These are phyloP conservation scores for Solanum paucissectum DNA, from an alignment of 257 asterid species.

Conservation along the genomic window DNA sequence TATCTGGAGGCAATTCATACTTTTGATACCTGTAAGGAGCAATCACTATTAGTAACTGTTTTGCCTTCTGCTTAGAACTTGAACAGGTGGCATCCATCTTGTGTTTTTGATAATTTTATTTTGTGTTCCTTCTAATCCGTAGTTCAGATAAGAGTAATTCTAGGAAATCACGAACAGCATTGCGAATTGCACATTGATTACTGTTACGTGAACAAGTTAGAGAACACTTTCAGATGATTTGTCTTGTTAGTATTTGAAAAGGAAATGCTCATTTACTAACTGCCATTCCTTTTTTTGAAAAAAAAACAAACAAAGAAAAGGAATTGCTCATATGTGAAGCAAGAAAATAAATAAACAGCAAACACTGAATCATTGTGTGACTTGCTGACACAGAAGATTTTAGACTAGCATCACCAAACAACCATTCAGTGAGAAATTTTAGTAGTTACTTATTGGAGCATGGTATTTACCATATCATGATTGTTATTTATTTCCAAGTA, in stretches of 20 bases:
- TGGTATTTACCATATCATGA: not conserved
- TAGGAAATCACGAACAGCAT: not conserved
- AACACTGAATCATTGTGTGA: not conserved
- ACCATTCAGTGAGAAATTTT: not conserved
- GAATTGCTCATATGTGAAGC: not conserved
- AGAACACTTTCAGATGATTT: not conserved
- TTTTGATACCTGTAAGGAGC: not conserved
- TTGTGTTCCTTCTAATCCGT: not conserved
- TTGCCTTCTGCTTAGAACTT: not conserved
- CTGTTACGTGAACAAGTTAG: not conserved
- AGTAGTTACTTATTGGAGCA: not conserved
- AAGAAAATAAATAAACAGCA: not conserved
- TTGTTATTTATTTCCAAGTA: slow-evolving; percentile 5
- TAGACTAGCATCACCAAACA: not conserved
- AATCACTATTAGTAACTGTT: not conserved
- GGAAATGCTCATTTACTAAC: not conserved
- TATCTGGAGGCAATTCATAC: not conserved
- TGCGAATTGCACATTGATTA: not conserved
- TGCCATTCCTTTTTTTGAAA: not conserved
- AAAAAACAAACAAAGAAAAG: not conserved
- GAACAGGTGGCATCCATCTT: not conserved
- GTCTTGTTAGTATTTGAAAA: not conserved
- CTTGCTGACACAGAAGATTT: not conserved
- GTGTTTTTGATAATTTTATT: not conserved
- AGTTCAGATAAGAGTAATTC: not conserved